Conservation (phyloP, 2,329 filamentous ascomycete genomes). For the Epichloe gansuensis region DNA sequence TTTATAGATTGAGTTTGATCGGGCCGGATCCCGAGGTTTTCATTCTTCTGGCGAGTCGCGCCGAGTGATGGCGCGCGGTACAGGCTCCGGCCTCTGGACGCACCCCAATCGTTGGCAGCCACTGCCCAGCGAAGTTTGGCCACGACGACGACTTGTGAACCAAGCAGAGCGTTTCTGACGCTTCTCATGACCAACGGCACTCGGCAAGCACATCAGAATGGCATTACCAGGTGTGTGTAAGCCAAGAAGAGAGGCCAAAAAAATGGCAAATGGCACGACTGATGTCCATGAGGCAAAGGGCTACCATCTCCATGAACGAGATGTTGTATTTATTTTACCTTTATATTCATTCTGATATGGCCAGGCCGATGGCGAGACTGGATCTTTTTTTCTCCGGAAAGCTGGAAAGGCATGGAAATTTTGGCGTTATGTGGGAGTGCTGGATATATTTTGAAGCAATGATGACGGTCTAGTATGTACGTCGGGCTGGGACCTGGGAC, state of each 20-base stretch:
- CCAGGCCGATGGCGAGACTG: neutral
- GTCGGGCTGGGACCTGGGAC: neutral
- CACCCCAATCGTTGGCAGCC: neutral
- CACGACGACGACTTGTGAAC: neutral
- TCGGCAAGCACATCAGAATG: neutral
- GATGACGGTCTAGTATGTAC: neutral
- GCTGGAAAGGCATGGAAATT: neutral
- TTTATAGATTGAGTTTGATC: constrained; percentile 42
- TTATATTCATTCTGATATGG: neutral
- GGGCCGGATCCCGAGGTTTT: neutral
- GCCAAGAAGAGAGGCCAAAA: neutral
- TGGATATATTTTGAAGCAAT: neutral
- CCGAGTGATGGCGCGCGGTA: neutral
- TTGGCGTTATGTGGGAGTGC: neutral
- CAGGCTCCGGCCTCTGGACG: neutral
- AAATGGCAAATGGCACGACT: neutral
- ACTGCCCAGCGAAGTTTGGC: neutral
- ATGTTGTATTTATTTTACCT: neutral
- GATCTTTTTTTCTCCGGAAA: neutral
- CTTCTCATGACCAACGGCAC: neutral
- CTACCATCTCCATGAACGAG: neutral
- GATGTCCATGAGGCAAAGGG: neutral
- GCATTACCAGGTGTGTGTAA: neutral
- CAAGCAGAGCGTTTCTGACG: neutral
- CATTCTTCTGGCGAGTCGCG: neutral